Evolutionary conservation across 2,329 filamentous ascomycete species (phyloP), one percentile per base, ranked within the genome.

Genomic region (Alternaria angustiovoidea): DNA sequence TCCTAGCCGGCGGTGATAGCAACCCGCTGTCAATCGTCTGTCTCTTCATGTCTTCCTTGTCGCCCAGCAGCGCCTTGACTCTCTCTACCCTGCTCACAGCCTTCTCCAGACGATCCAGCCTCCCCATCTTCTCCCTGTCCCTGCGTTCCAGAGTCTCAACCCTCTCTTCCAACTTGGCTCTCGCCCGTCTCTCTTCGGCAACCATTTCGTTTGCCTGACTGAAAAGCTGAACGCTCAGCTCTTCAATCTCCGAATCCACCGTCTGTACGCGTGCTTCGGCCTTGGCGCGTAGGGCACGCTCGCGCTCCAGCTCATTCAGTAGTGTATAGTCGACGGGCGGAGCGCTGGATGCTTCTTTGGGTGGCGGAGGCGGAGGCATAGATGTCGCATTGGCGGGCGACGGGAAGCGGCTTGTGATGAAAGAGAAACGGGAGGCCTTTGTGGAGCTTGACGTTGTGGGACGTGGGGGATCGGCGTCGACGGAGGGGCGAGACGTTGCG

Each of bases 161-260:
- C 39, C 90, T 81, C 75, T 90, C 88, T 79, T 93, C 90, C 24
- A 95, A 83, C 71, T 85, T 86, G 6, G 90, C 90, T 59, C 91
- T 82, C 34, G 89, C 90, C 57, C 87, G 85, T 43, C 92, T 82
- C 82, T 95, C 92, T 18, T 85, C 83, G 2, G 92, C 91, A 20
- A 95, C 92, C 92, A 95, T 95, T 79, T 93, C 88, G 76, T 95
- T 95, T 52, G 92, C 92, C 81, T 94, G 89, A 80, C 91, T 88
- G 76, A 95, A 95, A 54, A 95, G 81, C 51, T 85, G 86, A 20
- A 87, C 89, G 71, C 87, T 91, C 65, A 95, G 81, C 79, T 95
- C 92, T 79, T 94, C 92, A 20, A 94, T 85, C 81, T 95, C 92
- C 12, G 82, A 84, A 71, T 87, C 89, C 51, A 91, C 90, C 51